Evolutionary conservation across 139 green algal species (phyloP).

Genomic region (Microglena sp.): DNA sequence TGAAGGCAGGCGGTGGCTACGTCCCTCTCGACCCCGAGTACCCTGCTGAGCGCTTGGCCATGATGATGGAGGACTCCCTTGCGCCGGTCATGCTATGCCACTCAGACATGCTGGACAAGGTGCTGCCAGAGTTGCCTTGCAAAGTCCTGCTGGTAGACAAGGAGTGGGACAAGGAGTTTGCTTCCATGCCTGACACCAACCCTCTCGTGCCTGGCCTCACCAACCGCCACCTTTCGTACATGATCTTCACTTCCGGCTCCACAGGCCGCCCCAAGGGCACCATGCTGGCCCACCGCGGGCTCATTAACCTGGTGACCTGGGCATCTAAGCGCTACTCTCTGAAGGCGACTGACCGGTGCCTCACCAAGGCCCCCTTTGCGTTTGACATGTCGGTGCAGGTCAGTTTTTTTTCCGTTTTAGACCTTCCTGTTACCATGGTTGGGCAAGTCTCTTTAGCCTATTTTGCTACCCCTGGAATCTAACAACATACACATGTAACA

Average conservation of each 20-base stretch:
- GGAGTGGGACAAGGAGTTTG: background rate
- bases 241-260: constrained; percentile 58
- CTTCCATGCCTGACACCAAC: background rate
- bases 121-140: background rate
- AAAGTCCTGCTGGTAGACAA: constrained; percentile 3
- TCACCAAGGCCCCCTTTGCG: no score
- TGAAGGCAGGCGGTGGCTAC: constrained; percentile 33
- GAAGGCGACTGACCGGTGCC: no score
- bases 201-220: background rate
- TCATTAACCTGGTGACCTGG: constrained; percentile 40
- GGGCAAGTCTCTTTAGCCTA: no score
- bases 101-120: background rate
- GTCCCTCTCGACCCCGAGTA: constrained; percentile 48
- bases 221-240: constrained; percentile 30
- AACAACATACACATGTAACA: no score
- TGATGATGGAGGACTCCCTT: constrained; percentile 31
- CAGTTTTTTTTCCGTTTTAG: no score
- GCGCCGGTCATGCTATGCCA: constrained; percentile 1
- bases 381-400: constrained; percentile 5
- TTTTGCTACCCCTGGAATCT: no score
- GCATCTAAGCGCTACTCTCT: no score
- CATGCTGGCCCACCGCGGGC: constrained; percentile 17
- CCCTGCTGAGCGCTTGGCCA: constrained; percentile 27
- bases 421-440: no score
- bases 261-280: constrained; percentile 56